A percentile compares a stretch with the other conserved stretches of the same genome.
These are phyloP conservation scores for Aegle marmelos DNA, from an alignment of 345 rosid species.

Conservation along the genomic window DNA sequence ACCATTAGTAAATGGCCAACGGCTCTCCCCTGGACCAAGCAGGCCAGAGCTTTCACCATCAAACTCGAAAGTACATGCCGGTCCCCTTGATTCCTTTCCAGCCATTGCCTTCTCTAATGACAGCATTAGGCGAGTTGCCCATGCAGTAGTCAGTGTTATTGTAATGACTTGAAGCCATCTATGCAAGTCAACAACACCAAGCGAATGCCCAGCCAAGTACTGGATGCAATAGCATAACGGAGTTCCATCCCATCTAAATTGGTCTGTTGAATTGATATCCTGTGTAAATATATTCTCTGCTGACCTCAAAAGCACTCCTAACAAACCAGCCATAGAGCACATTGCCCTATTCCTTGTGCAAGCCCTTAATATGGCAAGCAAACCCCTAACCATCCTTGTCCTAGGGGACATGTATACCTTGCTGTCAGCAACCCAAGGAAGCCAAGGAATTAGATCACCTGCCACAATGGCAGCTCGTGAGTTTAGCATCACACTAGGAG, in stretches of 20 bases:
- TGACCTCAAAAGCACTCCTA: conserved; percentile 80
- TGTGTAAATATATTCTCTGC: conserved; percentile 72
- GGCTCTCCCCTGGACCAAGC: conserved; percentile 99
- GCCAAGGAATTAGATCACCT: conserved; percentile 90
- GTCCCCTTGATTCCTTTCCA: conserved; percentile 96
- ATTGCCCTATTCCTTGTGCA: conserved; percentile 99
- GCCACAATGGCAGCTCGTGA: conserved; percentile 97
- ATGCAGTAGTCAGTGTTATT: conserved; percentile 49
- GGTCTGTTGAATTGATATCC: conserved; percentile 48
- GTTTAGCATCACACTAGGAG: conserved; percentile 98
- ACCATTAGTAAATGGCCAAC: conserved; percentile 97
- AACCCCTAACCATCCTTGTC: conserved; percentile 88
- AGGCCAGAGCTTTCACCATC: conserved; percentile 99
- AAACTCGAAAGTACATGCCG: conserved; percentile 88
- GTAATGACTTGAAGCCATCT: conserved; percentile 77
- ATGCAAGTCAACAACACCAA: conserved; percentile 75
- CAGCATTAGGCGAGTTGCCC: conserved; percentile 77
- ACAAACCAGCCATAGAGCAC: conserved; percentile 93
- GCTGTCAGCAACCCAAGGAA: conserved; percentile 73
- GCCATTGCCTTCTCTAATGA: conserved; percentile 85
- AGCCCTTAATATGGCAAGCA: conserved; percentile 86
- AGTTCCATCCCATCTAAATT: conserved; percentile 68
- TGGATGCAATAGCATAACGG: conserved; percentile 82
- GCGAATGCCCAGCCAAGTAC: conserved; percentile 87
- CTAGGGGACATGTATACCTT: conserved; percentile 79